A percentile compares a stretch with the other conserved stretches of the same genome.
Conservation (phyloP, 306 rosid genomes). For the Coriaria nepalensis region DNA sequence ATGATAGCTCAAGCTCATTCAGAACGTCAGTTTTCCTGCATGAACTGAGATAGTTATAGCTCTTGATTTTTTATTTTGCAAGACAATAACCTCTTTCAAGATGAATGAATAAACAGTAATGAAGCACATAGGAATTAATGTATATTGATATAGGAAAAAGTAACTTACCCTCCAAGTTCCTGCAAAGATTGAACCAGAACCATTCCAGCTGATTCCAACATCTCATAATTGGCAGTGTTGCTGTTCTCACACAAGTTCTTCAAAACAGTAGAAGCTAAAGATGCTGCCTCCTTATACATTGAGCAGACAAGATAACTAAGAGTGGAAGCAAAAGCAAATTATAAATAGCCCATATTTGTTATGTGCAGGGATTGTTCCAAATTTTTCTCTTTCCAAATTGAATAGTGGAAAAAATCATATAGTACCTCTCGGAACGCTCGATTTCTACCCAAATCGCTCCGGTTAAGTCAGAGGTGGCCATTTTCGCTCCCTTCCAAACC, state of each 20-base stretch:
- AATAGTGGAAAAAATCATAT: background rate
- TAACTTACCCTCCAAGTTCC: constrained; percentile 37
- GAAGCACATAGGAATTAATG: no score
- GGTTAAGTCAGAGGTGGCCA: background rate
- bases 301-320: constrained; percentile 69
- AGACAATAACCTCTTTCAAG: no score
- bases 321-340: background rate
- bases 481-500: background rate
- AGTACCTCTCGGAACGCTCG: constrained; percentile 62
- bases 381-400: no score
- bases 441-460: constrained; percentile 44
- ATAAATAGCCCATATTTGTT: background rate
- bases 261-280: constrained; percentile 47
- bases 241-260: constrained; percentile 16
- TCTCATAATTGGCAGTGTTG: constrained; percentile 19
- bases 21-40: constrained; percentile 51
- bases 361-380: no score
- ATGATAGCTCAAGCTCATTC: constrained; percentile 35
- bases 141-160: background rate
- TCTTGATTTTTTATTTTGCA: no score
- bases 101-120: no score
- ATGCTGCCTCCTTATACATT: constrained; percentile 52
- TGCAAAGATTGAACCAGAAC: constrained; percentile 60
- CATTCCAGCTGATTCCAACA: constrained; percentile 62
- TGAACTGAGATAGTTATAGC: no score